phyloP scores from a whole-genome alignment of 495 filamentous ascomycete species.

The Penicillium simplicissimum region DNA sequence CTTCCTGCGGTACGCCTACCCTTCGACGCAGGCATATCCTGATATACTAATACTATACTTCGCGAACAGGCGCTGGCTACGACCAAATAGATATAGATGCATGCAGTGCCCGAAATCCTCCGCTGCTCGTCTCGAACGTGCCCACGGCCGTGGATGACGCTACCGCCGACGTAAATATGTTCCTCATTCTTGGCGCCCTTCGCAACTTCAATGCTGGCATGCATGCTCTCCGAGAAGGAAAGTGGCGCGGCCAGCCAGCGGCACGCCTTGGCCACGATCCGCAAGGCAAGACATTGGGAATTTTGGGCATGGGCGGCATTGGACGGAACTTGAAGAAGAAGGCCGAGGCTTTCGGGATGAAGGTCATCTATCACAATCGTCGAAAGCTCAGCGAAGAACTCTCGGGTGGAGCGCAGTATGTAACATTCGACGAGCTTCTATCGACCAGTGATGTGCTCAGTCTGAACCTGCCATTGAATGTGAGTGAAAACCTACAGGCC shows the following conservation, averaged over 20 bases:
- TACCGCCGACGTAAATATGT: conserved; percentile 76
- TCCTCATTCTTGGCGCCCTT: conserved; percentile 74
- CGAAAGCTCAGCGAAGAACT: conserved; percentile 53
- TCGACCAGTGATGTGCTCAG: conserved; percentile 69
- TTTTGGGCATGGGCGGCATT: conserved; percentile 89
- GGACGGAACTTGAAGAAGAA: conserved; percentile 60
- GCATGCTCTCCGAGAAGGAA: conserved; percentile 57
- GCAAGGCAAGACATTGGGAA: conserved; percentile 65
- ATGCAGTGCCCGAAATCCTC: conserved; percentile 58
- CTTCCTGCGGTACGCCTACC: conserved; percentile 51
- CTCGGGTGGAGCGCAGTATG: conserved; percentile 62
- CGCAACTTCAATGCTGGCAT: conserved; percentile 68
- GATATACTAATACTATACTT: too few species aligned
- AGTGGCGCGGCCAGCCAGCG: conserved; percentile 54
- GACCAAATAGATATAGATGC: conserved; percentile 74
- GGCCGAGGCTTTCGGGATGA: conserved; percentile 64
- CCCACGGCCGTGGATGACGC: conserved; percentile 79
- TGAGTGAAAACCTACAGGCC: too few species aligned
- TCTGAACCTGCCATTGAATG: conserved; percentile 75
- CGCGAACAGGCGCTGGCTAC: conserved; percentile 66
- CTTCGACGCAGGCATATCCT: background rate
- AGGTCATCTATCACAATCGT: conserved; percentile 69
- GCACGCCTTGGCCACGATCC: conserved; percentile 61
- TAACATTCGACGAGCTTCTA: conserved; percentile 68
- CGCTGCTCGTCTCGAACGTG: conserved; percentile 75